phyloP scores from a whole-genome alignment of 148 eudicot genomes.

The Amaranthus cruentus region DNA sequence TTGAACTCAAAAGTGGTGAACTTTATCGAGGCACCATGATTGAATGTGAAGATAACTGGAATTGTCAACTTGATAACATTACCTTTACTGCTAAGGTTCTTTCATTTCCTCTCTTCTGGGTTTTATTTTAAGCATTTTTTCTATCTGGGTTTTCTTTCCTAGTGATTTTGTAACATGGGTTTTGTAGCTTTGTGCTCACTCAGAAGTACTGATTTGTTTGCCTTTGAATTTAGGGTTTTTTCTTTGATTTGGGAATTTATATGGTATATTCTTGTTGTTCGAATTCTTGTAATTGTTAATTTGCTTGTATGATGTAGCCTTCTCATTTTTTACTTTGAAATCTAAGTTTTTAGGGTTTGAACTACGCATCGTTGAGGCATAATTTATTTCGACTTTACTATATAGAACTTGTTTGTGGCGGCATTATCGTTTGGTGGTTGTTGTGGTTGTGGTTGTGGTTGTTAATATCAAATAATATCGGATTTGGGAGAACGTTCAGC shows the following conservation, averaged over 20 bases:
- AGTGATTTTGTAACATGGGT: neutral
- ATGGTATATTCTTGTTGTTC: no score
- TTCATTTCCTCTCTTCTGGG: constrained; percentile 4
- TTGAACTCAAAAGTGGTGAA: constrained; percentile 91
- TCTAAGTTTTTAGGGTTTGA: no score
- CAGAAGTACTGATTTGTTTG: neutral
- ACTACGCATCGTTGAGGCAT: no score
- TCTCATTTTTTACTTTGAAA: no score
- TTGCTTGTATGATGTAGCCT: no score
- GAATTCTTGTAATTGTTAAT: no score
- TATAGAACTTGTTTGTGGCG: no score
- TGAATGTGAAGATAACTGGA: constrained; percentile 97
- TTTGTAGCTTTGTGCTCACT: neutral
- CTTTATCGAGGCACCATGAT: constrained; percentile 81
- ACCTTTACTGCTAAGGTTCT: constrained; percentile 81
- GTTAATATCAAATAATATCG: no score
- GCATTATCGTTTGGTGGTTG: no score
- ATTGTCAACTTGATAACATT: constrained; percentile 87
- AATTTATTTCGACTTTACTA: no score
- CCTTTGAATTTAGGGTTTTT: constrained; percentile 8
- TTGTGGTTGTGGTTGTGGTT: no score
- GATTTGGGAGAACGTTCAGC: no score
- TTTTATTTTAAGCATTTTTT: neutral
- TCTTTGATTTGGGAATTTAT: neutral
- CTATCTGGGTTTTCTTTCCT: constrained; percentile 4